Conservation (phyloP, 257 asterid genomes). For the Fraxinus cuspidata region DNA sequence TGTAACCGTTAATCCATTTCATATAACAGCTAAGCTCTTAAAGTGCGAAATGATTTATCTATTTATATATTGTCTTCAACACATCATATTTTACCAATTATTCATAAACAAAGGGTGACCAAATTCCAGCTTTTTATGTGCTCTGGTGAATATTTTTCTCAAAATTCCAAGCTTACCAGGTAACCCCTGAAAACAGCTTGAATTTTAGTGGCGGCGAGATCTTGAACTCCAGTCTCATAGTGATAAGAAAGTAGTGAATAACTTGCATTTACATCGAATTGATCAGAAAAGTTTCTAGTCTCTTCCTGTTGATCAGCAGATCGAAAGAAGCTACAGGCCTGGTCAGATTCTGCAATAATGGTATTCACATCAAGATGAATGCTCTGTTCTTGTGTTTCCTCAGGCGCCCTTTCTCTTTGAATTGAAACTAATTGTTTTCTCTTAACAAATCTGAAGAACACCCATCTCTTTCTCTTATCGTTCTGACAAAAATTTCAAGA, state of each 20-base stretch:
- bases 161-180: constrained; percentile 53
- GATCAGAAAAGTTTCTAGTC: constrained; percentile 22
- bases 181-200: constrained; percentile 81
- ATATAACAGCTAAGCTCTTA: not conserved
- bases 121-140: no score
- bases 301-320: constrained; percentile 28
- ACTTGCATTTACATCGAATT: constrained; percentile 2
- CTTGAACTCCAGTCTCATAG: constrained; percentile 29
- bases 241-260: constrained; percentile 17
- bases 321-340: constrained; percentile 16
- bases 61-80: no score
- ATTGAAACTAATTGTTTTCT: constrained; percentile 44
- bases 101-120: no score
- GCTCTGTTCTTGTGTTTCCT: constrained; percentile 32
- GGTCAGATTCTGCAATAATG: constrained; percentile 18
- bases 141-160: no score
- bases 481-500: constrained; percentile 22
- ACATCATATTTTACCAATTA: no score
- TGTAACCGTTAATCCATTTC: no score
- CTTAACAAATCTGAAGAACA: constrained; percentile 46
- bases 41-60: no score
- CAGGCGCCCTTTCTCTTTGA: constrained; percentile 35
- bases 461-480: constrained; percentile 69
- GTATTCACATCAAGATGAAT: constrained; percentile 26
- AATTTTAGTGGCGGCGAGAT: constrained; percentile 59